A percentile compares a stretch with the other conserved stretches of the same genome.
Evolutionary conservation across 192 early-diverging fungal genomes (phyloP).

Genomic region (Kickxella alabastrina): DNA sequence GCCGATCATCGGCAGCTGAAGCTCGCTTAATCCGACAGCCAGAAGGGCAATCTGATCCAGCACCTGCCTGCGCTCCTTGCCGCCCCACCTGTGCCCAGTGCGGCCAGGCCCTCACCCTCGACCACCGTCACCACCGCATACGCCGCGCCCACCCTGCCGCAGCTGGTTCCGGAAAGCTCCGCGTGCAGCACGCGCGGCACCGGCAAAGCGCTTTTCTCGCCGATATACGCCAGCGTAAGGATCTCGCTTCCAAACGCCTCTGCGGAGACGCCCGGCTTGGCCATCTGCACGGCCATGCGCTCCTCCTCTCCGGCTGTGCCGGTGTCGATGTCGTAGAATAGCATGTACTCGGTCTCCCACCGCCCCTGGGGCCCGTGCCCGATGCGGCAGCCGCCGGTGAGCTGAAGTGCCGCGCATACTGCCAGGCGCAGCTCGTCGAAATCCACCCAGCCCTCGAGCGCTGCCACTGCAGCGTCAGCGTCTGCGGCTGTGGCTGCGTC

Average conservation of each 20-base stretch:
- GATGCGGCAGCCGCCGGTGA: background rate
- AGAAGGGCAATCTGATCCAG: constrained; percentile 33
- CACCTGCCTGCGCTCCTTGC: constrained; percentile 18
- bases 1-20: constrained; percentile 27
- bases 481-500: constrained; percentile 15
- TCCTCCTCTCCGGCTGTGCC: background rate
- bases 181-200: constrained; percentile 15
- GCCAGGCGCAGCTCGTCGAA: constrained; percentile 16
- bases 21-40: constrained; percentile 25
- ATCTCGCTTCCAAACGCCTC: constrained; percentile 40
- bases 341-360: constrained; percentile 38
- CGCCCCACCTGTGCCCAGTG: constrained; percentile 16
- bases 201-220: constrained; percentile 11
- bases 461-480: constrained; percentile 5
- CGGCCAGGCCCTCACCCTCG: constrained; percentile 14
- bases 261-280: constrained; percentile 20
- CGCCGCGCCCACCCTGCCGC: constrained; percentile 29
- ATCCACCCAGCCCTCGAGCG: constrained; percentile 39
- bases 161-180: constrained; percentile 30
- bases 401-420: background rate
- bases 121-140: constrained; percentile 17
- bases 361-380: constrained; percentile 14
- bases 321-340: constrained; percentile 16
- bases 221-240: constrained; percentile 20
- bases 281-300: constrained; percentile 21